A percentile compares a stretch with the other conserved stretches of the same genome.
Evolutionary conservation across 2,329 filamentous ascomycete species (phyloP).

Genomic region (Pseudogymnoascus sp.): DNA sequence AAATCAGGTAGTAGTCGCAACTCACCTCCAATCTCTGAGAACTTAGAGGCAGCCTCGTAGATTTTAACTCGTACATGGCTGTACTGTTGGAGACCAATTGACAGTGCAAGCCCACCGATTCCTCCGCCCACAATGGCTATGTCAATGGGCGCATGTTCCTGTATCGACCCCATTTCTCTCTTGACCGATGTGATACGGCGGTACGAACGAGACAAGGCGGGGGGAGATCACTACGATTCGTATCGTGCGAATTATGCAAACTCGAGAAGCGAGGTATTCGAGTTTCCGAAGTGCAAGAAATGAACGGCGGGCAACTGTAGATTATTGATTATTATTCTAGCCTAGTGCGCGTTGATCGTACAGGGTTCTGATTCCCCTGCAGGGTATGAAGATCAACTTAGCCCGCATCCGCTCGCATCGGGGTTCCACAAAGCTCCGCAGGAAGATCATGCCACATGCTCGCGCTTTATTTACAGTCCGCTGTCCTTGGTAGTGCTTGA

Average conservation of each 20-base stretch:
- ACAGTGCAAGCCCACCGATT: constrained; percentile 18
- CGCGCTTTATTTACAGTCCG: not conserved
- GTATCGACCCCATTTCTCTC: not conserved
- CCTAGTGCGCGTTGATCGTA: not conserved
- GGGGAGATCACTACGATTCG: not conserved
- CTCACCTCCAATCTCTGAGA: constrained; percentile 20
- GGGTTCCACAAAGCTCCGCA: not conserved
- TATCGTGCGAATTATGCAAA: not conserved
- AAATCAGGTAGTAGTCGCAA: not conserved
- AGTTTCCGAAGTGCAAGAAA: not conserved
- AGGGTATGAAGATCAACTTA: not conserved
- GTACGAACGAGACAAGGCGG: not conserved
- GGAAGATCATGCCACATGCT: not conserved
- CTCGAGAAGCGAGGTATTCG: not conserved
- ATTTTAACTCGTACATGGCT: constrained; percentile 15
- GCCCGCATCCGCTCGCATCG: not conserved
- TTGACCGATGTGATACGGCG: not conserved
- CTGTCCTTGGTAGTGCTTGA: not conserved
- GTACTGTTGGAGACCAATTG: constrained; percentile 15
- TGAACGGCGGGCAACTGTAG: not conserved
- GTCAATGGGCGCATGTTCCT: constrained; percentile 4
- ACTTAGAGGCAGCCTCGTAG: constrained; percentile 18
- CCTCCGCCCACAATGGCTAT: constrained; percentile 23
- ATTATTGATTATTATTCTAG: not conserved
- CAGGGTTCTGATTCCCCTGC: not conserved